Conservation (phyloP, 202 grass and related monocot species). For the Dendrocalamus latiflorus region DNA sequence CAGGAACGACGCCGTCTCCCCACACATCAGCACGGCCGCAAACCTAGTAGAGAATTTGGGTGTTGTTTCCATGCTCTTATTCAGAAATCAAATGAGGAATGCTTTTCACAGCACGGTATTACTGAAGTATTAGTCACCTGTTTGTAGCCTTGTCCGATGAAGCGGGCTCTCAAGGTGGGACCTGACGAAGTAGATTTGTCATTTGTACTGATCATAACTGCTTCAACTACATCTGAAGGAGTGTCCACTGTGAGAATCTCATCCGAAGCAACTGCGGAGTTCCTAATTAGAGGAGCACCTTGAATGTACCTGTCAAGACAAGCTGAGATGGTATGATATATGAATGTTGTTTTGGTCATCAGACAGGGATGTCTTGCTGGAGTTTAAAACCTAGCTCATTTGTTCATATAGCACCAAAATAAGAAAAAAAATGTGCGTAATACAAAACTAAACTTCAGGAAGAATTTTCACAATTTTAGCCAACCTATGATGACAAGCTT, state of each 20-base stretch:
- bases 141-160: conserved; percentile 85
- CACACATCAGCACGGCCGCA: conserved; percentile 76
- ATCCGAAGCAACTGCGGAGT: conserved; percentile 24
- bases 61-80: background rate
- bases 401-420: background rate
- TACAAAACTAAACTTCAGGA: background rate
- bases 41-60: conserved; percentile 31
- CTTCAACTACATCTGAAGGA: conserved; percentile 32
- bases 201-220: conserved; percentile 12
- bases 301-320: conserved; percentile 60
- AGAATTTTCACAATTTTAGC: background rate
- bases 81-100: background rate
- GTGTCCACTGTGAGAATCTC: conserved; percentile 29
- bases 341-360: background rate
- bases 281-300: conserved; percentile 54
- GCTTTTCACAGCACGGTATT: background rate
- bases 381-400: background rate
- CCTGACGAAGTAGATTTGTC: background rate
- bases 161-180: conserved; percentile 49
- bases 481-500: background rate
- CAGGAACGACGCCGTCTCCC: conserved; percentile 87
- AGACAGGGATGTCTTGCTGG: background rate
- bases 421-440: too few relatives aligned
- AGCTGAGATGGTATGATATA: conserved; percentile 4
- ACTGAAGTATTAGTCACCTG: conserved; percentile 42